Evolutionary conservation across 352 stramenopile species (phyloP).

Genomic region (Phytophthora niederhauseri): DNA sequence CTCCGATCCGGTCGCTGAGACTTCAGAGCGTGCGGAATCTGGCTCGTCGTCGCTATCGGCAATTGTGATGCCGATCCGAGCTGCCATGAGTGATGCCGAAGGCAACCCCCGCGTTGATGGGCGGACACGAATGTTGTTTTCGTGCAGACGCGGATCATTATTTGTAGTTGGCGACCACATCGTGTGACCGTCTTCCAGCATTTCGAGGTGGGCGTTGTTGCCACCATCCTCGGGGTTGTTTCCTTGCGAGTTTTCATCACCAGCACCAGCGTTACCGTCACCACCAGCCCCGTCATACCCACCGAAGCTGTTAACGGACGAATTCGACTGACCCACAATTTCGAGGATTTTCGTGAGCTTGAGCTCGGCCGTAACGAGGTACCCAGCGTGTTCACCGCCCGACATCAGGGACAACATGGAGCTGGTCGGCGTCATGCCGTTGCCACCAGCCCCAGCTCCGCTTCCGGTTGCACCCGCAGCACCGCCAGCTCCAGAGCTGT

Average conservation of each 20-base stretch:
- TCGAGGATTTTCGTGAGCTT: conserved; percentile 84
- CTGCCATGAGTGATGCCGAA: conserved; percentile 25
- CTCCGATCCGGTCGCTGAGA: conserved; percentile 34
- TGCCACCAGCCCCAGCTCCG: neutral
- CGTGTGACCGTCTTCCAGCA: conserved; percentile 56
- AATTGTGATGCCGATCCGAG: conserved; percentile 34
- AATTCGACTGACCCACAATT: conserved; percentile 75
- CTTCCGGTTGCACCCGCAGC: conserved; percentile 6
- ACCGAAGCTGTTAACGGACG: conserved; percentile 62
- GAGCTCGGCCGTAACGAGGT: conserved; percentile 63
- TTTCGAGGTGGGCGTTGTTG: conserved; percentile 39
- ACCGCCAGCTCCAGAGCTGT: conserved; percentile 6
- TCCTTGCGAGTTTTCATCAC: conserved; percentile 32
- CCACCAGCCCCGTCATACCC: conserved; percentile 34
- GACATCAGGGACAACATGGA: conserved; percentile 41
- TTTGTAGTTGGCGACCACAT: conserved; percentile 74
- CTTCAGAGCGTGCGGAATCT: conserved; percentile 63
- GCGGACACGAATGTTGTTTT: conserved; percentile 82
- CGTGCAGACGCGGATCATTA: conserved; percentile 72
- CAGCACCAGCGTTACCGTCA: conserved; percentile 36
- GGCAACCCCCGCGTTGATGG: conserved; percentile 27
- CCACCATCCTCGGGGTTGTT: conserved; percentile 31
- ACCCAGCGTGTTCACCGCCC: conserved; percentile 60
- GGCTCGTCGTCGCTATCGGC: conserved; percentile 42
- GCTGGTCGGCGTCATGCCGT: conserved; percentile 23